phyloP scores from a whole-genome alignment of 176 grass and related monocot species.

The Ensete ventricosum region DNA sequence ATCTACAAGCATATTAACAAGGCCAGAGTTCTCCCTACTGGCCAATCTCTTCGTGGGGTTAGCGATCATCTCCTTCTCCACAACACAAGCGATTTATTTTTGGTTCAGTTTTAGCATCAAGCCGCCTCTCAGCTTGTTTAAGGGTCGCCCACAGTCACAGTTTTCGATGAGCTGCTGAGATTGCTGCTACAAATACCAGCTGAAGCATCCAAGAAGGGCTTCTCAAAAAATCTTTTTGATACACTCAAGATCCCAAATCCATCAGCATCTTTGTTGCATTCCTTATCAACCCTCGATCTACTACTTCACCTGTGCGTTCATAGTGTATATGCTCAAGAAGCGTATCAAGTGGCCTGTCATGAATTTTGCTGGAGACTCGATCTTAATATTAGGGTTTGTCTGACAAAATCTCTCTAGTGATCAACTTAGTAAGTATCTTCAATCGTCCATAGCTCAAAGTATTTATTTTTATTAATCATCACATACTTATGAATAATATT shows the following conservation, averaged over 20 bases:
- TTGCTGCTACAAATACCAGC: constrained; percentile 74
- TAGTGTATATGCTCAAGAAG: too few species aligned
- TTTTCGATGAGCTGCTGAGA: constrained; percentile 80
- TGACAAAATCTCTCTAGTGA: too few species aligned
- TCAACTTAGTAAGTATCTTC: too few species aligned
- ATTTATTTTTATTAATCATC: too few species aligned
- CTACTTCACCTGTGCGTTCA: too few species aligned
- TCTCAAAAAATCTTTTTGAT: constrained; percentile 95
- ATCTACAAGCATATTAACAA: constrained; percentile 86
- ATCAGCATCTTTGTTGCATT: constrained; percentile 81
- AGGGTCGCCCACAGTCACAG: constrained; percentile 83
- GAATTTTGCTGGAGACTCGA: too few species aligned
- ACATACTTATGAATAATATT: too few species aligned
- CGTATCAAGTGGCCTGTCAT: too few species aligned
- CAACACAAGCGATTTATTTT: constrained; percentile 50
- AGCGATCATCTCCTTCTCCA: constrained; percentile 93
- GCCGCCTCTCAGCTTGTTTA: constrained; percentile 79
- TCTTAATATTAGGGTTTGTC: too few species aligned
- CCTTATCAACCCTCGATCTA: too few species aligned
- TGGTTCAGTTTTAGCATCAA: constrained; percentile 69
- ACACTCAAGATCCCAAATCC: constrained; percentile 80
- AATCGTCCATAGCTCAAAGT: too few species aligned
- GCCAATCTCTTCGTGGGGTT: constrained; percentile 92
- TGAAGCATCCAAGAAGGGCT: constrained; percentile 67
- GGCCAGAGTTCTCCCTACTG: constrained; percentile 85